Evolutionary conservation across 73 alveolate species (phyloP).

Genomic region (Halteria grandinella): DNA sequence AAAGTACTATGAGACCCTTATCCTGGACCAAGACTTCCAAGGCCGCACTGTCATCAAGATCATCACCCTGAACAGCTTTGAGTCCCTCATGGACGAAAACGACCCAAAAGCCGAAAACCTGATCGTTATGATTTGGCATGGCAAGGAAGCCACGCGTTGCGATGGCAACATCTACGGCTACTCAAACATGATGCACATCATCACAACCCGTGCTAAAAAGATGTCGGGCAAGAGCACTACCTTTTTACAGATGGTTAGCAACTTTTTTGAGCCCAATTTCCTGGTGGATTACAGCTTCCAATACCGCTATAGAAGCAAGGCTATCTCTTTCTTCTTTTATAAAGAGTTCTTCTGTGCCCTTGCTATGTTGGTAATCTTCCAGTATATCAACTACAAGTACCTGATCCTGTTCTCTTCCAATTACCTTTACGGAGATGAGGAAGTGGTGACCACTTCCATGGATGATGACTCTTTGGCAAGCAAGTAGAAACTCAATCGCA

Average conservation of each 20-base stretch:
- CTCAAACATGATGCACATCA: conserved; percentile 41
- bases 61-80: conserved; percentile 56
- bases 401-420: conserved; percentile 28
- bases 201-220: conserved; percentile 56
- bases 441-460: neutral
- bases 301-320: conserved; percentile 57
- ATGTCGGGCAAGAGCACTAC: neutral
- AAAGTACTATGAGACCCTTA: conserved; percentile 53
- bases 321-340: conserved; percentile 53
- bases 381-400: conserved; percentile 61
- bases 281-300: conserved; percentile 64
- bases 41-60: conserved; percentile 61
- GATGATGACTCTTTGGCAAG: neutral
- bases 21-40: conserved; percentile 57
- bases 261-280: conserved; percentile 41
- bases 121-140: conserved; percentile 52
- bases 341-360: conserved; percentile 66
- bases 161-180: conserved; percentile 71
- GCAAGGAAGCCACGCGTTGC: conserved; percentile 65
- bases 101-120: conserved; percentile 74
- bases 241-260: conserved; percentile 11
- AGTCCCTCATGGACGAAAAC: conserved; percentile 67
- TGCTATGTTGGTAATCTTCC: conserved; percentile 60
- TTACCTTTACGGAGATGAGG: neutral
- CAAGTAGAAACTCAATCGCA: neutral